Conservation (phyloP, 2,329 filamentous ascomycete genomes). For the Penicillium sp. region DNA sequence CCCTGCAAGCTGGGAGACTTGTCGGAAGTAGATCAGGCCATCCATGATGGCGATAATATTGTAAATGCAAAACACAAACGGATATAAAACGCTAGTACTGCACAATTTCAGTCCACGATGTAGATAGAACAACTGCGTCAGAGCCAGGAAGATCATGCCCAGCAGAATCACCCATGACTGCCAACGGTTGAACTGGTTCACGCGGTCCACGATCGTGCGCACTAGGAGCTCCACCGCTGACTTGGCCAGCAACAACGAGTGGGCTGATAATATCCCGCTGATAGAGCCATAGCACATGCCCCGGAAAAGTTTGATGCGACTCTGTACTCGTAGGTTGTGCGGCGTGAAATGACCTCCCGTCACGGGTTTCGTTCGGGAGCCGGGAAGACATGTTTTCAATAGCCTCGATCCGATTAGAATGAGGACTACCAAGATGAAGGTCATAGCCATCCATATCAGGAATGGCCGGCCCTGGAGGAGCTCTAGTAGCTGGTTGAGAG, state of each 20-base stretch:
- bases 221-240: slow-evolving; percentile 95
- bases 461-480: slow-evolving; percentile 77
- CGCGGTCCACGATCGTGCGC: slow-evolving; percentile 77
- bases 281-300: slow-evolving; percentile 89
- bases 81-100: slow-evolving; percentile 94
- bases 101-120: slow-evolving; percentile 92
- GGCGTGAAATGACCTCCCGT: slow-evolving; percentile 52
- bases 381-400: slow-evolving; percentile 42
- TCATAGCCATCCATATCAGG: slow-evolving; percentile 85
- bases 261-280: slow-evolving; percentile 90
- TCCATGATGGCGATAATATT: slow-evolving; percentile 98
- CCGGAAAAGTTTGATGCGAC: slow-evolving; percentile 73
- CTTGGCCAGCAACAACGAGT: slow-evolving; percentile 91
- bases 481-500: slow-evolving; percentile 75
- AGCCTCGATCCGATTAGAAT: slow-evolving; percentile 65
- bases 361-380: slow-evolving; percentile 37
- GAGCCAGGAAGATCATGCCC: slow-evolving; percentile 76
- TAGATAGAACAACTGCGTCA: slow-evolving; percentile 92
- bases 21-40: slow-evolving; percentile 94
- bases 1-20: slow-evolving; percentile 76
- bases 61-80: slow-evolving; percentile 97
- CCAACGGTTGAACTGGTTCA: slow-evolving; percentile 95
- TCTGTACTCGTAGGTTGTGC: slow-evolving; percentile 48
- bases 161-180: slow-evolving; percentile 91
- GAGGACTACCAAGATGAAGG: slow-evolving; percentile 71